These are phyloP conservation scores for Pestalotiopsis sp. DNA, from an alignment of 2,329 filamentous ascomycete species.

Conservation along the genomic window DNA sequence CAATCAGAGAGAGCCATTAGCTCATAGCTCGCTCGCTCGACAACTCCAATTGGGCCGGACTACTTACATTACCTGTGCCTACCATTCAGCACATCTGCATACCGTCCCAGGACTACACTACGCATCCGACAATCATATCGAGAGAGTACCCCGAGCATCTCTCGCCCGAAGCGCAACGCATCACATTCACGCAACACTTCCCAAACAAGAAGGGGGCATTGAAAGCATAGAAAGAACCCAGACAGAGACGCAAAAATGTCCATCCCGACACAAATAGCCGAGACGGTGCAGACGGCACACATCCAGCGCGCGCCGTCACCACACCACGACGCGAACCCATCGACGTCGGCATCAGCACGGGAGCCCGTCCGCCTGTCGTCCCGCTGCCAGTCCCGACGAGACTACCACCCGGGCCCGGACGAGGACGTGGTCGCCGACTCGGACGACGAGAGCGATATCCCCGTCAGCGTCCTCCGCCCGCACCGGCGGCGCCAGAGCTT, in stretches of 20 bases:
- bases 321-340: slow-evolving; percentile 76
- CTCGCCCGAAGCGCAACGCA: background rate
- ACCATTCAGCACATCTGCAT: background rate
- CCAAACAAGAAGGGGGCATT: too few relatives aligned
- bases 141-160: background rate
- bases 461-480: slow-evolving; percentile 63
- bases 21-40: background rate
- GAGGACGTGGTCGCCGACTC: slow-evolving; percentile 45
- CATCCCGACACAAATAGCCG: slow-evolving; percentile 68
- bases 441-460: slow-evolving; percentile 64
- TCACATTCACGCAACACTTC: background rate
- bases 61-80: background rate
- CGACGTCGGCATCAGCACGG: slow-evolving; percentile 71
- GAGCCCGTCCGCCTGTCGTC: slow-evolving; percentile 52
- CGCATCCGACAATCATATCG: background rate
- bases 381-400: slow-evolving; percentile 18
- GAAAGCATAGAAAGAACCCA: background rate
- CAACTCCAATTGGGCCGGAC: background rate
- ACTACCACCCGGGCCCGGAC: slow-evolving; percentile 30
- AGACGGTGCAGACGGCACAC: slow-evolving; percentile 78
- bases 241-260: background rate
- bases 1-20: background rate
- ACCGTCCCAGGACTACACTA: background rate
- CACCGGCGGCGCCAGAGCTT: slow-evolving; percentile 40
- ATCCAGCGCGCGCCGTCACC: slow-evolving; percentile 74